Conservation (phyloP, 345 rosid genomes). For the Balakata baccata region DNA sequence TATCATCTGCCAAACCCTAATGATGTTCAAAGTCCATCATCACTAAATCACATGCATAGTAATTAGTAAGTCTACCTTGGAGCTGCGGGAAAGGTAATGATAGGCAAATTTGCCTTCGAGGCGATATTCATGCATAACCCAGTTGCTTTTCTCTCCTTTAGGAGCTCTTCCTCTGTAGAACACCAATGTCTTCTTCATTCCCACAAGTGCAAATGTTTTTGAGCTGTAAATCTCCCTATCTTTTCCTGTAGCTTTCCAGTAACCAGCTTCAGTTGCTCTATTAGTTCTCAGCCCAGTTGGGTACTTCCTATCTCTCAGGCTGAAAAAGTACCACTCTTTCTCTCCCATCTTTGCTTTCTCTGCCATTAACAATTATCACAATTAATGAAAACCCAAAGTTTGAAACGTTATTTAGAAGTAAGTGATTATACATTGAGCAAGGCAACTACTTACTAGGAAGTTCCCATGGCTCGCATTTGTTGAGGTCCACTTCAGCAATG, state of each 20-base stretch:
- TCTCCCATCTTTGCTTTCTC: constrained; percentile 94
- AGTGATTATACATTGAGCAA: too few relatives aligned
- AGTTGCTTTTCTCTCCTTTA: constrained; percentile 82
- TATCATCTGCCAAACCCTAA: too few relatives aligned
- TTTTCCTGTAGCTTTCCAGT: constrained; percentile 97
- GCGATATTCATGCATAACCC: constrained; percentile 99
- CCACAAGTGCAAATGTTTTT: constrained; percentile 73
- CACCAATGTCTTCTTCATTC: constrained; percentile 93
- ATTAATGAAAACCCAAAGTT: neutral
- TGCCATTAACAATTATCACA: constrained; percentile 22
- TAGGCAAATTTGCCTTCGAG: constrained; percentile 91
- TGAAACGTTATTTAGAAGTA: too few relatives aligned
- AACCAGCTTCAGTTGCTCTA: constrained; percentile 94
- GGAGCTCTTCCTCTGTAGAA: constrained; percentile 93
- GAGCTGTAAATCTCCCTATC: constrained; percentile 87
- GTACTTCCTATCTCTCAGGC: constrained; percentile 78
- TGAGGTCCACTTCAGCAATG: constrained; percentile 83
- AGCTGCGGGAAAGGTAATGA: constrained; percentile 65
- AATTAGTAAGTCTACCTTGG: constrained; percentile 46
- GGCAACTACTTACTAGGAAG: constrained; percentile 60
- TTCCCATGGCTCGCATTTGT: constrained; percentile 98
- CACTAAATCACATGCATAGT: too few relatives aligned
- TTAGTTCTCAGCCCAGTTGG: constrained; percentile 94
- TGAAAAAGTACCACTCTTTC: constrained; percentile 94
- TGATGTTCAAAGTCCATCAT: too few relatives aligned